phyloP scores from a whole-genome alignment of 2,329 filamentous ascomycete species.

The Aplosporella prunicola region DNA sequence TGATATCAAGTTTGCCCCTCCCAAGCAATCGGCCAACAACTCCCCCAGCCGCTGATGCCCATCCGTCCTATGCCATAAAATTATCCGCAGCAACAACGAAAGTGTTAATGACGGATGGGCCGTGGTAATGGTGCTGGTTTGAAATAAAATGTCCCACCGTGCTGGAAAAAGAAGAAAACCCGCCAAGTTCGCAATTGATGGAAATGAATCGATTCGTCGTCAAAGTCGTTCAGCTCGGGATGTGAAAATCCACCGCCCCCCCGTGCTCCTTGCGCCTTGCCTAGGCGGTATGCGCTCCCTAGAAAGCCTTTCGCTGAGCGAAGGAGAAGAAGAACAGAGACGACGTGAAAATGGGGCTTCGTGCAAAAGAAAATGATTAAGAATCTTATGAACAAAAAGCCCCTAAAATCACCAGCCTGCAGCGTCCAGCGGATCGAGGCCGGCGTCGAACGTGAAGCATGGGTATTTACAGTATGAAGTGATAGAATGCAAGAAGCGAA shows the following conservation, averaged over 20 bases:
- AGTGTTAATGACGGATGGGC: conserved; percentile 5
- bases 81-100: conserved; percentile 8
- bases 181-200: no score
- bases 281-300: no score
- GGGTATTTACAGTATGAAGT: conserved; percentile 11
- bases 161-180: no score
- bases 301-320: no score
- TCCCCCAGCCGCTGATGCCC: conserved; percentile 9
- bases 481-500: conserved; percentile 7
- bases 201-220: no score
- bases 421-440: conserved; percentile 8
- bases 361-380: conserved; percentile 6
- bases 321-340: neutral
- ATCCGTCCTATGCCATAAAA: conserved; percentile 6
- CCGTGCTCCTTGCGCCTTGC: no score
- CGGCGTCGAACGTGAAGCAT: conserved; percentile 7
- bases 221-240: no score
- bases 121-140: conserved; percentile 6
- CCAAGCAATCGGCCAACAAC: conserved; percentile 6
- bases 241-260: no score
- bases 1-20: neutral
- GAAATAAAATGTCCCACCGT: no score
- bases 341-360: conserved; percentile 4
- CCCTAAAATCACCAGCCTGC: conserved; percentile 4
- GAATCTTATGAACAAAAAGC: neutral